These are phyloP conservation scores for Chalciporus pseudorubinellus DNA, from an alignment of 768 basidiomycete species.

Conservation along the genomic window DNA sequence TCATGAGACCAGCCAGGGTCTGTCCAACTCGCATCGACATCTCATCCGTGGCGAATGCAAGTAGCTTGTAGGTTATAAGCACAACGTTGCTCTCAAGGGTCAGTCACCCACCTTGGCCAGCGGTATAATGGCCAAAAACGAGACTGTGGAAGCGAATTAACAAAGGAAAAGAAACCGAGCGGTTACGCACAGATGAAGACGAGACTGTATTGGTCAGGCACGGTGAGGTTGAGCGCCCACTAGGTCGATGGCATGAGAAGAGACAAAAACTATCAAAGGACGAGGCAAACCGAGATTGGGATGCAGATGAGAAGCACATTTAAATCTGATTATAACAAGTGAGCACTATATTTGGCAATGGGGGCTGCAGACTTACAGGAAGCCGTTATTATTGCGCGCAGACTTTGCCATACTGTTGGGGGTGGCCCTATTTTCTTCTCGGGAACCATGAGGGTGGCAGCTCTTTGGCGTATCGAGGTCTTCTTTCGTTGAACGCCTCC, in stretches of 20 bases:
- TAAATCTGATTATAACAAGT: conserved; percentile 44
- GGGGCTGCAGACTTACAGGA: conserved; percentile 48
- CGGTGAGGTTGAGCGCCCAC: conserved; percentile 72
- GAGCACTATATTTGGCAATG: background rate
- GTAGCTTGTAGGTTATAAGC: conserved; percentile 42
- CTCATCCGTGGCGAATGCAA: conserved; percentile 86
- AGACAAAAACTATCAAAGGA: background rate
- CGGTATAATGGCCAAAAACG: conserved; percentile 81
- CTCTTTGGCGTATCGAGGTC: conserved; percentile 13
- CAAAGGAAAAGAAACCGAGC: background rate
- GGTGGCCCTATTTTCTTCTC: conserved; percentile 36
- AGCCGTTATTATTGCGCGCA: conserved; percentile 51
- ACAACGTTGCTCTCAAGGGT: background rate
- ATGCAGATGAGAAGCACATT: conserved; percentile 73
- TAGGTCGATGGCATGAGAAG: conserved; percentile 25
- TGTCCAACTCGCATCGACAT: conserved; percentile 79
- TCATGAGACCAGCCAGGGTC: conserved; percentile 79
- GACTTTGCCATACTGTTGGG: conserved; percentile 45
- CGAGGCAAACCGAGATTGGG: conserved; percentile 55
- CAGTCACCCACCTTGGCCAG: conserved; percentile 60
- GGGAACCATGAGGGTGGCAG: conserved; percentile 38
- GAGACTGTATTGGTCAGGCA: conserved; percentile 52
- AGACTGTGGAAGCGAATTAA: conserved; percentile 42
- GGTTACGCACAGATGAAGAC: conserved; percentile 69
- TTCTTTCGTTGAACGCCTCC: conserved; percentile 5